Percentiles rank a stretch among this genome's conserved stretches.
phyloP scores from a whole-genome alignment of 768 basidiomycete species.

The Mycena metata region DNA sequence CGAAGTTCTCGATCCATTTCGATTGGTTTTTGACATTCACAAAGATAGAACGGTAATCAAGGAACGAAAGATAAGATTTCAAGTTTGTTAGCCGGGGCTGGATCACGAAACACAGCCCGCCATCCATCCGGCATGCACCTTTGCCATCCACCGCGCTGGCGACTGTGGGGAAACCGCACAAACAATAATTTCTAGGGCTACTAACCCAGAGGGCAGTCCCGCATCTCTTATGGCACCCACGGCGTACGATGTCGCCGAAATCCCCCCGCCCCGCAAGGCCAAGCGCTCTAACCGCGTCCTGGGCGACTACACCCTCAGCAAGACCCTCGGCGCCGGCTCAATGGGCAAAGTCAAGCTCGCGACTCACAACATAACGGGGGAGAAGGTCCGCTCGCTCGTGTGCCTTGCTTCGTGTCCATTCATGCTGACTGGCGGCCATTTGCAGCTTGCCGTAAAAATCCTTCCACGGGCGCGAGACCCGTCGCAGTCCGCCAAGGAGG shows the following conservation, averaged over 20 bases:
- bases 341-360: conserved; percentile 99
- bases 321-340: conserved; percentile 96
- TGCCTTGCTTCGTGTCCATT: conserved; percentile 11
- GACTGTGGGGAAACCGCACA: too few species aligned
- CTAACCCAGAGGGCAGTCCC: too few species aligned
- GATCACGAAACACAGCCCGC: too few species aligned
- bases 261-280: conserved; percentile 14
- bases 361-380: conserved; percentile 87
- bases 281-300: conserved; percentile 72
- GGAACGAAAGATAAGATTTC: too few species aligned
- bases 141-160: too few species aligned
- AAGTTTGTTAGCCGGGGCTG: too few species aligned
- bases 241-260: too few species aligned
- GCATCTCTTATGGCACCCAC: too few species aligned
- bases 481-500: conserved; percentile 79
- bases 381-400: conserved; percentile 80
- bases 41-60: too few species aligned
- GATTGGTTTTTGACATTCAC: too few species aligned
- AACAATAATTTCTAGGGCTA: too few species aligned
- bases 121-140: neutral
- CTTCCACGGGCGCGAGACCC: conserved; percentile 77
- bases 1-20: too few species aligned
- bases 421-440: conserved; percentile 11
- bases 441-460: conserved; percentile 98
- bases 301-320: conserved; percentile 95